phyloP scores from a whole-genome alignment of 2,329 filamentous ascomycete species.

The Claviceps africana region DNA sequence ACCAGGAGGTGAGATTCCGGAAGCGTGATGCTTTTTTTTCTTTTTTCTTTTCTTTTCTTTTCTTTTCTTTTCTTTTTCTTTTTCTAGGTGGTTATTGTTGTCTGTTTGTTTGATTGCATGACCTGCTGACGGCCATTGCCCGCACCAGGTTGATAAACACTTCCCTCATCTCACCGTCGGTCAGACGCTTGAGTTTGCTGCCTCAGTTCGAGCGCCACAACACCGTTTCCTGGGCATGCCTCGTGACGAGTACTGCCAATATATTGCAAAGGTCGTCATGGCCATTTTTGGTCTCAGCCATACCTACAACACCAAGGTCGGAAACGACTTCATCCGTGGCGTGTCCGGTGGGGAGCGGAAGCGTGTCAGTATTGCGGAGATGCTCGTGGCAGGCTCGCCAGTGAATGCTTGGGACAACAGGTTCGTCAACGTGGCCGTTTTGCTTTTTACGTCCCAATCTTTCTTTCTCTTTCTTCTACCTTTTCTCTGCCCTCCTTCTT shows the following conservation, averaged over 20 bases:
- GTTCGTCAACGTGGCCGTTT: slow-evolving; percentile 6
- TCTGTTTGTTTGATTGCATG: neutral
- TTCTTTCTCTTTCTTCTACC: neutral
- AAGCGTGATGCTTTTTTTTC: neutral
- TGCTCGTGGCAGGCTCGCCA: slow-evolving; percentile 48
- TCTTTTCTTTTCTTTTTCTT: neutral
- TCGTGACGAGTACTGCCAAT: slow-evolving; percentile 42
- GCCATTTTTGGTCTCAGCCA: slow-evolving; percentile 61
- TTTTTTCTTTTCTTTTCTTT: too few species aligned
- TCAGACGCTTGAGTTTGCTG: slow-evolving; percentile 59
- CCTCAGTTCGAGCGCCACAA: slow-evolving; percentile 53
- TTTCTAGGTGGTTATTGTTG: too few species aligned
- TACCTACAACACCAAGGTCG: slow-evolving; percentile 59
- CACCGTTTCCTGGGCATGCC: slow-evolving; percentile 49
- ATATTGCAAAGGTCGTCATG: slow-evolving; percentile 53
- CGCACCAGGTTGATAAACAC: slow-evolving; percentile 47
- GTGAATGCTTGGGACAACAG: slow-evolving; percentile 56
- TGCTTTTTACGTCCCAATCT: neutral
- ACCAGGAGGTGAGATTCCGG: slow-evolving; percentile 43
- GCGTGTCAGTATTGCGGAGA: slow-evolving; percentile 71
- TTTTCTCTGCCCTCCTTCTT: neutral
- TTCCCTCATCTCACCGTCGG: slow-evolving; percentile 67
- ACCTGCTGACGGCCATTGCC: neutral
- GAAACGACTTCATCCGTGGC: slow-evolving; percentile 59
- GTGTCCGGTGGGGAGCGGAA: slow-evolving; percentile 61